phyloP scores from a whole-genome alignment of 108 stramenopile genomes.

The Seminavis robusta region DNA sequence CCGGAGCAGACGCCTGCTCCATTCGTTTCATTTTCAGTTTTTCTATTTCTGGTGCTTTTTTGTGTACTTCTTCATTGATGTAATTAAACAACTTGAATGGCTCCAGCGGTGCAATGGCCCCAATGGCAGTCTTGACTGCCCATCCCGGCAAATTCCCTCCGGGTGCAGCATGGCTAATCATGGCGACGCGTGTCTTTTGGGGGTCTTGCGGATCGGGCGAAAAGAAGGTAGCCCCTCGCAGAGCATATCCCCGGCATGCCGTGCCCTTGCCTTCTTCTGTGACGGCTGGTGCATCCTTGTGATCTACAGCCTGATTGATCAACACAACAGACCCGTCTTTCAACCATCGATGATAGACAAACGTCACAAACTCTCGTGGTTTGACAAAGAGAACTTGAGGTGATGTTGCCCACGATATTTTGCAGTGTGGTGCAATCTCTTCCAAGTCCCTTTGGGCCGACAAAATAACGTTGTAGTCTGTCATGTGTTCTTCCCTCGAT shows the following conservation, averaged over 20 bases:
- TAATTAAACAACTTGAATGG: slow-evolving; percentile 81
- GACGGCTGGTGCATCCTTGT: slow-evolving; percentile 49
- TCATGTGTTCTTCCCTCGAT: slow-evolving; percentile 41
- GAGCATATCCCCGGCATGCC: slow-evolving; percentile 72
- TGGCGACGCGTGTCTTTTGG: slow-evolving; percentile 65
- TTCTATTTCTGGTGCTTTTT: slow-evolving; percentile 12
- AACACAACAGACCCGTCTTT: slow-evolving; percentile 76
- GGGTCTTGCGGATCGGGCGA: slow-evolving; percentile 72
- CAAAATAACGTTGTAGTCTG: slow-evolving; percentile 79
- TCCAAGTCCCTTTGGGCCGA: slow-evolving; percentile 56
- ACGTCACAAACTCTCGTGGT: slow-evolving; percentile 81
- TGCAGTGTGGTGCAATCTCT: slow-evolving; percentile 47
- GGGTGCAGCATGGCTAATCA: slow-evolving; percentile 50
- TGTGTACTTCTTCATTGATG: slow-evolving; percentile 36
- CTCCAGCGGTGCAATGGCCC: slow-evolving; percentile 75
- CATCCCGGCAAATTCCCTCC: slow-evolving; percentile 31
- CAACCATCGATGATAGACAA: slow-evolving; percentile 81
- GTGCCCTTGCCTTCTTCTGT: slow-evolving; percentile 52
- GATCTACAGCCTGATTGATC: slow-evolving; percentile 81
- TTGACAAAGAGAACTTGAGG: slow-evolving; percentile 83
- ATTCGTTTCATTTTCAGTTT: slow-evolving; percentile 14
- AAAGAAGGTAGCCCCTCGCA: slow-evolving; percentile 80
- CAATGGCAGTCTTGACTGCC: slow-evolving; percentile 80
- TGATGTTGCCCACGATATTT: slow-evolving; percentile 74
- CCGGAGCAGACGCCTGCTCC: slow-evolving; percentile 9